Evolutionary conservation across 208 protist genomes (phyloP), one percentile per base, ranked within the genome.

Genomic region (Crithidia expoeki): DNA sequence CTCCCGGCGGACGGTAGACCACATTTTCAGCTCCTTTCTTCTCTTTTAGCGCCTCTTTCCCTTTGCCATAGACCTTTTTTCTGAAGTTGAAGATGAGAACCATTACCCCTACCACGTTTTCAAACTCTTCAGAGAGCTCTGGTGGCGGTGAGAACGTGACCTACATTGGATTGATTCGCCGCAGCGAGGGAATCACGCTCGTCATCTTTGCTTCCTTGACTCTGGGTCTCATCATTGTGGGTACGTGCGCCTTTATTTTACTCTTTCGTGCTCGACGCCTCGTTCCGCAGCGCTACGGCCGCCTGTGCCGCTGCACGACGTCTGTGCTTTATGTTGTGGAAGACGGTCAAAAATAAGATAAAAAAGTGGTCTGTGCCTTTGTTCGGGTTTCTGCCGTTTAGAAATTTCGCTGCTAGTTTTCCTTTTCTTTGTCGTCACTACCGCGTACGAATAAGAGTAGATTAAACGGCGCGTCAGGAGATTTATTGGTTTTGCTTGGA

Each of bases 131-230:
- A 25, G 27, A 23, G 42, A 72, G 34, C 52, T 55, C 33, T 25
- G 56, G 33, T 55, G 28, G 12, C 38, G 16, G 34, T 32, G 40
- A 62, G 2, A 44, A 32, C 28, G n/a, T 44, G 14, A 72, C 50
- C n/a, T 70, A 70, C 63, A 71, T 76, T 25, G 74, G 74, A n/a
- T 34, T 63, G 14, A 73, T 83, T 30, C 30, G 53, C 16, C 75
- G 72, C 30, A 46, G 63, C 44, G 79, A 84, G 27, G 75, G 68
- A 17, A 50, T 81, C 32, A 60, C 68, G 33, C 69, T 82, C 50
- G 58, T 88, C 21, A 71, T 85, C 14, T 69, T 80, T 55, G 72
- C 76, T 21, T 69, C 79, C 16, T 23, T 89, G 27, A 72, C 75
- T 19, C 69, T 89, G 25, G 72, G 34, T 25, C 53, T 85, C 21